These are phyloP conservation scores for Dorcoceras hygrometricum DNA, from an alignment of 257 asterid genomes.

Conservation along the genomic window DNA sequence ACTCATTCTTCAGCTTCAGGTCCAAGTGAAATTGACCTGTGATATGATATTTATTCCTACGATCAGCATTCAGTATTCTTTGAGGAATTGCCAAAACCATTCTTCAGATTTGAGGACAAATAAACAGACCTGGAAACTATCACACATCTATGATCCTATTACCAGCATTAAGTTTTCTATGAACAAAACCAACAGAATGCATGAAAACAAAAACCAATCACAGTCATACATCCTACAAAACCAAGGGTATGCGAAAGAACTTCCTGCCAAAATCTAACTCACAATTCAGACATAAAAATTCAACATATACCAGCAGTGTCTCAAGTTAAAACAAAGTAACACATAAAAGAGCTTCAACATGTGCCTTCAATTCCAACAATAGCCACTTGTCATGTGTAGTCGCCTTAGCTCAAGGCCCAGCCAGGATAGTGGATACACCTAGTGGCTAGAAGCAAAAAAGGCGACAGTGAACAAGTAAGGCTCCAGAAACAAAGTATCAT, in stretches of 20 bases:
- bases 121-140: neutral
- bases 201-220: neutral
- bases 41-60: neutral
- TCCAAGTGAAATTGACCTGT: neutral
- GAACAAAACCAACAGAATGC: neutral
- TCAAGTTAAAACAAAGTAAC: neutral
- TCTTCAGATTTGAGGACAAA: neutral
- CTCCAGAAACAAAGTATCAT: too few species aligned
- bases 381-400: neutral
- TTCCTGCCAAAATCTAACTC: neutral
- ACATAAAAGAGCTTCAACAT: neutral
- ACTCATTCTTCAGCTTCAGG: neutral
- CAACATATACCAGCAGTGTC: neutral
- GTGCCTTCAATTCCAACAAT: neutral
- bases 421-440: neutral
- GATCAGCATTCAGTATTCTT: neutral
- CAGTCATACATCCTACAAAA: neutral
- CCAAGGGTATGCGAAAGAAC: neutral
- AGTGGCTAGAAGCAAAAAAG: neutral
- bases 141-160: neutral
- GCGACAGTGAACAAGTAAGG: neutral
- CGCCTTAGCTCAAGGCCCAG: neutral
- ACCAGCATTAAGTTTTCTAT: neutral
- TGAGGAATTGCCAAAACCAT: neutral
- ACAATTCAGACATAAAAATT: neutral